Evolutionary conservation across 768 basidiomycete genomes (phyloP), one percentile per base, ranked within the genome.

Genomic region (Suillus occidentalis): DNA sequence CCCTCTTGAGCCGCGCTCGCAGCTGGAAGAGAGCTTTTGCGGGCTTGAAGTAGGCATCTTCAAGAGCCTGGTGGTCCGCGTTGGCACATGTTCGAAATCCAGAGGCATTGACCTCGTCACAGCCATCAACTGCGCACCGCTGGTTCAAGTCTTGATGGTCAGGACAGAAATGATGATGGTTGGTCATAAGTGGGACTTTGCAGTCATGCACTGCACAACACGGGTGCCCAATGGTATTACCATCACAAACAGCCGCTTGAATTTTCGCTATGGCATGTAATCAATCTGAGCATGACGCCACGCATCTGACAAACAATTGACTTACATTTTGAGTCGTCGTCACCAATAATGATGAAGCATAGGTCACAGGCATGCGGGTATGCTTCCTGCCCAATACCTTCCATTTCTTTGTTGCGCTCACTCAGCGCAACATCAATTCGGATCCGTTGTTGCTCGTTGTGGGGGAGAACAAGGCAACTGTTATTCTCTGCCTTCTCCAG

Each of bases 181-280:
- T 65, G 37, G 59, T 69, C 9, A 34, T 28, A 12, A 77, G 67
- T 0, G 70, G 69, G 3, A 49, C 52, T 10, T 69, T 65, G 57
- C 77, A 79, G 63, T 76, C 66, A 49, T 71, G 71, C 2, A 74
- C 67, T 4, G 63, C 69, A 64, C 77, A 78, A 65, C 76, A 76
- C 0, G 73, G 74, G 62, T 70, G 73, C 3, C 75, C 72, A 43
- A 76, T 67, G 0, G 69, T 69, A 14, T 68, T 61, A 3, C 77
- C 78, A 69, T 63, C 39, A 63, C 60, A 65, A 42, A 65, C 64
- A 34, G 55, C 62, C 42, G 55, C 53, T 56, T 63, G 62, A 18
- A 64, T 64, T 28, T 37, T 62, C 50, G 39, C 63, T 66, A 61
- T 28, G 10, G 43, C 42, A 20, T 65, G 53, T 18, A n/a, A 40